Conservation (phyloP, 805 yeast species). For the Starmera dryadoides region DNA sequence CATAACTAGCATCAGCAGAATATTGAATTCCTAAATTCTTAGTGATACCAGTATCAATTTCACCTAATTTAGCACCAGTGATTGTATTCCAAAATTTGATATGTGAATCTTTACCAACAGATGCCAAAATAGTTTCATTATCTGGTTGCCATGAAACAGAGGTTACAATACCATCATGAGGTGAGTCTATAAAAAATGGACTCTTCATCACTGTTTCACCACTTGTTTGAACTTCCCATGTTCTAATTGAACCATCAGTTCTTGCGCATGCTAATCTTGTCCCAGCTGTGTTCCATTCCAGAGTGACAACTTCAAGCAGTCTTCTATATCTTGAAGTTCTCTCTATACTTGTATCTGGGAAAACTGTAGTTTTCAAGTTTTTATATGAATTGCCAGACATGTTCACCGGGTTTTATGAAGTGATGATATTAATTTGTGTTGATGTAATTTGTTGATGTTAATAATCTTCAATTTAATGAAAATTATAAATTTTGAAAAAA, state of each 20-base stretch:
- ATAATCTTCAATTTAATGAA: too few relatives aligned
- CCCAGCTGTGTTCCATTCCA: slow-evolving; percentile 23
- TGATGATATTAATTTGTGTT: too few relatives aligned
- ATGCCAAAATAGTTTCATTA: slow-evolving; percentile 36
- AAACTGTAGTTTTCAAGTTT: slow-evolving; percentile 1
- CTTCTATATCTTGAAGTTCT: neutral
- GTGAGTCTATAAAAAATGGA: slow-evolving; percentile 28
- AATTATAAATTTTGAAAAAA: too few relatives aligned
- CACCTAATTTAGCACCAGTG: slow-evolving; percentile 25
- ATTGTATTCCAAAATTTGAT: slow-evolving; percentile 41
- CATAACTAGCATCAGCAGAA: slow-evolving; percentile 33
- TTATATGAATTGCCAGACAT: neutral
- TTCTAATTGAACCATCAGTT: slow-evolving; percentile 21
- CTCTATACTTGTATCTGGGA: neutral
- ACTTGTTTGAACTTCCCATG: slow-evolving; percentile 20
- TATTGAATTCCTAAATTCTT: slow-evolving; percentile 14
- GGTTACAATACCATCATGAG: slow-evolving; percentile 33
- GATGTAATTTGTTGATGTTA: too few relatives aligned
- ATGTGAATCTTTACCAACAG: slow-evolving; percentile 39
- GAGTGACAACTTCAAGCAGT: slow-evolving; percentile 8
- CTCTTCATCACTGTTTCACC: slow-evolving; percentile 23
- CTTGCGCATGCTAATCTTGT: slow-evolving; percentile 21
- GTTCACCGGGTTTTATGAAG: too few relatives aligned
- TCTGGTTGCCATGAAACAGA: slow-evolving; percentile 43
- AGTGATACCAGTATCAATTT: slow-evolving; percentile 21